Base-by-base conservation (phyloP, 108 stramenopile genomes). In the Cyclotella kingstonii region DNA sequence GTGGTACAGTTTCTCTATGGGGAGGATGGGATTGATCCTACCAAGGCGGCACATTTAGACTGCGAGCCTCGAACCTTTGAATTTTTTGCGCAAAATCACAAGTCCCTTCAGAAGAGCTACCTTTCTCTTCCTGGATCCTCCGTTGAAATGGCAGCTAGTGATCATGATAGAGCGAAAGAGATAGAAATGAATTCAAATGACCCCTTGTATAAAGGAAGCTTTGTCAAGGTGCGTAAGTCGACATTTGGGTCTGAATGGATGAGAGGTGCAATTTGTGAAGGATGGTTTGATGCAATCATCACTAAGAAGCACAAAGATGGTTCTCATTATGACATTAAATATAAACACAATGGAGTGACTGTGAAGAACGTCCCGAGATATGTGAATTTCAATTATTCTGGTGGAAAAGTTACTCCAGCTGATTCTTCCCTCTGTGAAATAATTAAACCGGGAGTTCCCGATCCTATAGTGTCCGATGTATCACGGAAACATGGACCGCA, bases 1-100 rank as follows among this genome's bases (percentile, higher is more conserved):
- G 95, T 99, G 19, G 80, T 98, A 40, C 99, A 99, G 66, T 99
- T 99, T 58, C 65, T 98, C 8, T 99, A 99, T 54, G 99, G 99
- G 10, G 99, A 98, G 62, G 99, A 99, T 71, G 99, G 97, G 10
- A 67, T 99, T 22, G 99, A 99, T 78, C 87, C 97, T 5, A 91
- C 86, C 0, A 95, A 87, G 54, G 81, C 87, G 15, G 77, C 94
- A 17, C 87, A 88, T 61, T 66, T 97, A 36, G 93, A 91, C 55
- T 91, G 92, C 60, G 76, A 83, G 7, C 61, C 81, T n/a, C 73
- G 71, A 45, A 90, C 93, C 3, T 80, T 97, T 41, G 71, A 81
- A 25, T 96, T 86, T 81, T 81, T 97, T 43, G 95, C 95, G 7
- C 68, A 91, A 31, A 97, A 98, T 66, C 68, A 84, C 44, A 73